A percentile compares a stretch with the other conserved stretches of the same genome.
Conservation (phyloP, 768 basidiomycete genomes). For the Rhodotorula toruloides region DNA sequence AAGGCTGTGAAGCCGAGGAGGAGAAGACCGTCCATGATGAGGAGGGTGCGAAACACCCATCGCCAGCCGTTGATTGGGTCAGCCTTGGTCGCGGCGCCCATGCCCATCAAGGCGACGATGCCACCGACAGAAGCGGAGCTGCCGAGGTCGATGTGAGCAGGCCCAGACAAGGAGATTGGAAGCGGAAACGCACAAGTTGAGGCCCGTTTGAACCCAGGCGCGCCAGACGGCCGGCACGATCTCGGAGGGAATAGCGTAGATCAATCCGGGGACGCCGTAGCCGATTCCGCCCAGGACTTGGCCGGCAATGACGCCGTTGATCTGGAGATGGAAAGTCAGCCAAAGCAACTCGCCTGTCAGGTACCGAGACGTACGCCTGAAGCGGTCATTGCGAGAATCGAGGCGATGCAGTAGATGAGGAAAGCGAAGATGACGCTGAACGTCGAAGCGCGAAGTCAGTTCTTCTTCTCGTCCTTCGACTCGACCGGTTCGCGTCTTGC, state of each 20-base stretch:
- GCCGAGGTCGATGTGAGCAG: too few species aligned
- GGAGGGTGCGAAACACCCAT: slow-evolving; percentile 1
- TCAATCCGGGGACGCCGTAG: slow-evolving; percentile 6
- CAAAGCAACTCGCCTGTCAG: not conserved
- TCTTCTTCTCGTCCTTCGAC: too few species aligned
- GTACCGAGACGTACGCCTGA: not conserved
- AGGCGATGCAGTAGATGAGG: slow-evolving; percentile 2
- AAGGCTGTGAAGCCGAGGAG: slow-evolving; percentile 2
- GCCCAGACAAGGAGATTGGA: not conserved
- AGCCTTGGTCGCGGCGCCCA: not conserved
- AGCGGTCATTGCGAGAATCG: slow-evolving; percentile 17
- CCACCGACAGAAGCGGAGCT: not conserved
- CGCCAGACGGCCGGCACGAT: slow-evolving; percentile 11
- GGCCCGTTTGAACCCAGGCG: not conserved
- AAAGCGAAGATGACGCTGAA: slow-evolving; percentile 3
- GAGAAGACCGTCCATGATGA: slow-evolving; percentile 6
- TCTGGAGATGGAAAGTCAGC: not conserved
- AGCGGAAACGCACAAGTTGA: slow-evolving; percentile 1
- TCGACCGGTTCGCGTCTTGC: too few species aligned
- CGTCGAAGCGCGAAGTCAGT: too few species aligned
- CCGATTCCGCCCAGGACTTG: not conserved
- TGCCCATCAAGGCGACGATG: slow-evolving; percentile 1
- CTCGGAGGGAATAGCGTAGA: slow-evolving; percentile 5
- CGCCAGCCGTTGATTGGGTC: slow-evolving; percentile 17
- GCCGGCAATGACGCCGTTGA: not conserved